Evolutionary conservation across 148 eudicot genomes (phyloP).

Genomic region (Chenopodium formosanum): DNA sequence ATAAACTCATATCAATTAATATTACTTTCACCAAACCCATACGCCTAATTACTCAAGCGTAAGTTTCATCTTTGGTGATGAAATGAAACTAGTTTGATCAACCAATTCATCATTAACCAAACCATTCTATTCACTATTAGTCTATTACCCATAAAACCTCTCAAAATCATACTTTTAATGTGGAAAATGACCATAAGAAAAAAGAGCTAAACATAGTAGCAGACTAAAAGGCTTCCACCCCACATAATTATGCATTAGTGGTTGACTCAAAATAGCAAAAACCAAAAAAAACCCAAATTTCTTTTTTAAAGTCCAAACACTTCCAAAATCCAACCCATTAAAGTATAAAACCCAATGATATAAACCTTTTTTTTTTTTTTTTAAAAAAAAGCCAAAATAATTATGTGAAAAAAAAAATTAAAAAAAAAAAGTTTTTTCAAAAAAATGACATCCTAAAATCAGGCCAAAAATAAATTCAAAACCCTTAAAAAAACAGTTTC

Average conservation of each 20-base stretch:
- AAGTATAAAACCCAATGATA: too few relatives aligned
- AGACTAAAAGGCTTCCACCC: neutral
- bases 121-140: neutral
- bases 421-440: neutral
- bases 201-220: neutral
- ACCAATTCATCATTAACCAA: neutral
- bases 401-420: neutral
- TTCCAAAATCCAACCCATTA: neutral
- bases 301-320: neutral
- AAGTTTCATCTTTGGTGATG: too few relatives aligned
- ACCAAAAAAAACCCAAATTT: neutral
- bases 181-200: neutral
- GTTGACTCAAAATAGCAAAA: too few relatives aligned
- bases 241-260: too few relatives aligned
- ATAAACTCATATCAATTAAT: too few relatives aligned
- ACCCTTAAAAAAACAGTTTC: constrained; percentile 13
- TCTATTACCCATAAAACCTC: neutral
- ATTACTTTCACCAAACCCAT: too few relatives aligned
- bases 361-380: too few relatives aligned
- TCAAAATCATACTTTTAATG: neutral
- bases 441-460: constrained; percentile 8
- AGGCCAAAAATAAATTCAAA: constrained; percentile 17
- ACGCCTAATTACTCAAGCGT: too few relatives aligned
- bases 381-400: neutral
- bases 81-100: too few relatives aligned